phyloP scores from a whole-genome alignment of 345 rosid genomes.

The Carallia brachiata region DNA sequence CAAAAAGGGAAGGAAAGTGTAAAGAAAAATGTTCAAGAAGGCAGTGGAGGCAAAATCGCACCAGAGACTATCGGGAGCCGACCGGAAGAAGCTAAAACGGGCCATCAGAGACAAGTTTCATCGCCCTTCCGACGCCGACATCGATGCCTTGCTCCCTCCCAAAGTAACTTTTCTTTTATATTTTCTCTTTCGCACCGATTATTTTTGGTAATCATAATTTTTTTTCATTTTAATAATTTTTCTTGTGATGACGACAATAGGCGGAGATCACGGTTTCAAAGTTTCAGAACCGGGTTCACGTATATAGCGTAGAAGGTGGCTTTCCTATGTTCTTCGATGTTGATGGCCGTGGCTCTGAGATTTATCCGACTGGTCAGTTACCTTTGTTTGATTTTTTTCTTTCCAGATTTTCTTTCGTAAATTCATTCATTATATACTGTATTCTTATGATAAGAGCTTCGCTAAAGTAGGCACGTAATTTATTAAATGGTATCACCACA shows the following conservation, averaged over 20 bases:
- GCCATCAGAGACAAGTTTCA: slow-evolving; percentile 59
- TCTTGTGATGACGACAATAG: slow-evolving; percentile 28
- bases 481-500: too few species aligned
- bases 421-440: too few species aligned
- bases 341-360: slow-evolving; percentile 86
- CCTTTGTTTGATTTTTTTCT: neutral
- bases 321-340: slow-evolving; percentile 82
- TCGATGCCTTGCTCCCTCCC: slow-evolving; percentile 76
- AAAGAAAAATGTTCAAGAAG: slow-evolving; percentile 79
- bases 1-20: neutral
- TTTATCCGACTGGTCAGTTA: slow-evolving; percentile 75
- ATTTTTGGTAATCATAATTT: neutral
- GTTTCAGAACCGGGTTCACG: slow-evolving; percentile 77
- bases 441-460: too few species aligned
- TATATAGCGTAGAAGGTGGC: slow-evolving; percentile 76
- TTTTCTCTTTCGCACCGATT: neutral
- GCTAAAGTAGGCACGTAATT: too few species aligned
- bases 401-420: neutral
- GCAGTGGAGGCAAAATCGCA: slow-evolving; percentile 80
- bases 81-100: slow-evolving; percentile 81
- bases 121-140: slow-evolving; percentile 63
- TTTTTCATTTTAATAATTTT: neutral
- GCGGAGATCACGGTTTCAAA: slow-evolving; percentile 77
- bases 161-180: slow-evolving; percentile 42
- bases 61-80: slow-evolving; percentile 97